Evolutionary conservation across 495 filamentous ascomycete genomes (phyloP).

Genomic region (Mytilinidion resinicola): DNA sequence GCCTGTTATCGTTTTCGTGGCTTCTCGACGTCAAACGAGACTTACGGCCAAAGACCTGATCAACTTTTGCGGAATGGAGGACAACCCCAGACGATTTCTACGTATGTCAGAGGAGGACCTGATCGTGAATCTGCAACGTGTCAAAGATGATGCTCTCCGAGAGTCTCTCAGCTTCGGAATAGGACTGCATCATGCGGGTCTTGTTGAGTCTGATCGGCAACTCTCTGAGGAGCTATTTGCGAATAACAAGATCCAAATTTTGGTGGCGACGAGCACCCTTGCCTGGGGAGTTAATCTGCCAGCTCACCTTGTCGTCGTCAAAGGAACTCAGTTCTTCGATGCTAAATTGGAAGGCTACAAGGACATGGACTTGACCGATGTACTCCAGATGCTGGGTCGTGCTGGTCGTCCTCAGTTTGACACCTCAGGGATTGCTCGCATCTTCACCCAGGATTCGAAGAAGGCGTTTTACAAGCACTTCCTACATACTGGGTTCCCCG

Average conservation of each 20-base stretch:
- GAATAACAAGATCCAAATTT: constrained; percentile 96
- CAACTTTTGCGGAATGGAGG: constrained; percentile 97
- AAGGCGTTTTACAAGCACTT: constrained; percentile 99
- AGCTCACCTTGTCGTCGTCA: constrained; percentile 94
- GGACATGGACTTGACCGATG: constrained; percentile 98
- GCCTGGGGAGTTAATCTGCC: constrained; percentile 99
- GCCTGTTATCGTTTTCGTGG: constrained; percentile 97
- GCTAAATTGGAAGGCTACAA: constrained; percentile 96
- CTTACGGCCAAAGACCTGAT: constrained; percentile 93
- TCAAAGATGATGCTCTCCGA: constrained; percentile 85
- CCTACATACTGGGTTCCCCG: constrained; percentile 93
- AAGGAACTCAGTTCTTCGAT: constrained; percentile 97
- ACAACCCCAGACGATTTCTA: constrained; percentile 88
- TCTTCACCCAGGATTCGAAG: constrained; percentile 95
- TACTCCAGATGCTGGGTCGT: constrained; percentile 95
- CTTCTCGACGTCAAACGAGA: constrained; percentile 88
- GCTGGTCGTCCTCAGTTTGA: constrained; percentile 97
- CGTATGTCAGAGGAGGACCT: constrained; percentile 93
- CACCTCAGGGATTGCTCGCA: constrained; percentile 85
- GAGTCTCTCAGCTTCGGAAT: constrained; percentile 95
- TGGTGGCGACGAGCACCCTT: constrained; percentile 93
- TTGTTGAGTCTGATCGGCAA: constrained; percentile 89
- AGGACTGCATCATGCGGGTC: constrained; percentile 91
- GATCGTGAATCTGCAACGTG: constrained; percentile 68
- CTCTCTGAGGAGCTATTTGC: constrained; percentile 90